Base-by-base conservation (phyloP, 176 grass and related monocot species). In the Alopecurus myosuroides region DNA sequence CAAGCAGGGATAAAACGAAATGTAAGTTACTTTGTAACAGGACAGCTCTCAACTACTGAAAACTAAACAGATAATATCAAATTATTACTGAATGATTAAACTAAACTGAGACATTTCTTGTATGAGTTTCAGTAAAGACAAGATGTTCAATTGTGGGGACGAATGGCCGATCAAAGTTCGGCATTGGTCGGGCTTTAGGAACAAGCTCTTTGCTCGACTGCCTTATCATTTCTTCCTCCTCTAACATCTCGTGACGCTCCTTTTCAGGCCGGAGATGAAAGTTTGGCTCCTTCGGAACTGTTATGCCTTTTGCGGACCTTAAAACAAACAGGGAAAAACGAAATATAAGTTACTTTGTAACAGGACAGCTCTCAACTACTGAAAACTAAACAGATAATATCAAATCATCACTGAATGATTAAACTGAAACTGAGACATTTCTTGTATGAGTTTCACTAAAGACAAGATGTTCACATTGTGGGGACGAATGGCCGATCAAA, bases 231-330 rank as follows among this genome's bases (percentile, higher is more conserved):
- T n/a, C n/a, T n/a, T n/a, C n/a, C n/a, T n/a, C n/a, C n/a, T n/a
- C n/a, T n/a, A n/a, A n/a, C n/a, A n/a, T n/a, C n/a, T n/a, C n/a
- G n/a, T n/a, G n/a, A n/a, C n/a, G n/a, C n/a, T n/a, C n/a, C n/a
- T n/a, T n/a, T n/a, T n/a, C n/a, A n/a, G n/a, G n/a, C n/a, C n/a
- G n/a, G 35, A 69, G 90, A 56, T 86, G 86, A 77, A 99, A 99
- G 37, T 74, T 99, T 30, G 97, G 97, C 68, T 99, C 97, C 84
- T 92, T 82, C 0, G 97, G 91, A 75, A 94, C 31, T 62, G 97
- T 99, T 42, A 66, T 65, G 6, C 88, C 82, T 70, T 88, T 99
- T 84, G 94, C 50, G 9, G 97, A 99, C 84, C 97, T 99, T 88
- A 70, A 74, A 30, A 6, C 61, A 29, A 85, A 33, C 18, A 82